These are phyloP conservation scores for Rubia peregrina DNA, from an alignment of 305 asterid genomes.

Conservation along the genomic window DNA sequence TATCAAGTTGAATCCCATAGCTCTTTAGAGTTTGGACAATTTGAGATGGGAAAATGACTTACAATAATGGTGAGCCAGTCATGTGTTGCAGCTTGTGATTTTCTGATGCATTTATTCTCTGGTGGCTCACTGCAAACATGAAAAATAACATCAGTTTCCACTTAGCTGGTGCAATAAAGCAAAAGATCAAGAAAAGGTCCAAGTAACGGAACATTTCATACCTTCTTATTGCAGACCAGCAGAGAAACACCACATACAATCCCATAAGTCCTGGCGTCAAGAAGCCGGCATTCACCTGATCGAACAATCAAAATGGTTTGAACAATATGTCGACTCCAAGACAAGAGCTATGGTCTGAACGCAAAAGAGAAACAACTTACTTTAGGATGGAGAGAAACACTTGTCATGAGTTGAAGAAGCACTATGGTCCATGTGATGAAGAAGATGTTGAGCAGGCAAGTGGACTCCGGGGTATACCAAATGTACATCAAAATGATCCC, in stretches of 20 bases:
- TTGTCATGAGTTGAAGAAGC: conserved; percentile 50
- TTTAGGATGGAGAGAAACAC: conserved; percentile 47
- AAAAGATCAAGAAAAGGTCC: background rate
- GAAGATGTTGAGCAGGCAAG: conserved; percentile 44
- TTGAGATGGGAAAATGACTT: conserved; percentile 15
- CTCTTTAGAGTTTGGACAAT: background rate
- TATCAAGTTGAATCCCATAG: background rate
- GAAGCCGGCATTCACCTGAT: conserved; percentile 40
- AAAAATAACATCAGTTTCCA: background rate
- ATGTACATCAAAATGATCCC: conserved; percentile 51
- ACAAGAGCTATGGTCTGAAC: background rate
- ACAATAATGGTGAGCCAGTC: conserved; percentile 48
- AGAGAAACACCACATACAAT: conserved; percentile 43
- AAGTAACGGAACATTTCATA: conserved; percentile 1
- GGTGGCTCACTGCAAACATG: conserved; percentile 37
- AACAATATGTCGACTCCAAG: background rate
- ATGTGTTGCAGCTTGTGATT: conserved; percentile 28
- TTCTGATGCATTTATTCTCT: conserved; percentile 37
- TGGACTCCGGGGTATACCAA: conserved; percentile 45
- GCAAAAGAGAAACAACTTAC: conserved; percentile 9
- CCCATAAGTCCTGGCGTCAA: conserved; percentile 50
- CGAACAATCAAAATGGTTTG: background rate
- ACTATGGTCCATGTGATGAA: conserved; percentile 49
- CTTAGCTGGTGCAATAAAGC: background rate
- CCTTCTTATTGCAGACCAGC: conserved; percentile 60